A percentile compares a stretch with the other conserved stretches of the same genome.
Conservation (phyloP, 2,329 filamentous ascomycete species). For the Pleoardoris graminearum region DNA sequence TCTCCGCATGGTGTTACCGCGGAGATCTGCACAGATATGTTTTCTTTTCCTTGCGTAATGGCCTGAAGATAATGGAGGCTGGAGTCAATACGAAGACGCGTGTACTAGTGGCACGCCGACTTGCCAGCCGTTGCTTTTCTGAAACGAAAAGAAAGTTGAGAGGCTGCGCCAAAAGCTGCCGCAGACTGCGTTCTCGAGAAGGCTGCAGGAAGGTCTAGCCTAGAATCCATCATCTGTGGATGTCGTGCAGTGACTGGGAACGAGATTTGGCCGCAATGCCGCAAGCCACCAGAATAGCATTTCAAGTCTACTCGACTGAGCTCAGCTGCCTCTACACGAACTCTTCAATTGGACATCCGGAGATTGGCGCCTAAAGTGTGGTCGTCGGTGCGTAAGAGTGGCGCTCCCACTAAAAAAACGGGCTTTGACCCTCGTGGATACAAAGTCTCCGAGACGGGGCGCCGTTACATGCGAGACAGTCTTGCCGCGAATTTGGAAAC, state of each 20-base stretch:
- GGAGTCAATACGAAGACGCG: not conserved
- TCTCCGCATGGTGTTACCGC: conserved; percentile 11
- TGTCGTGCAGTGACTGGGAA: not conserved
- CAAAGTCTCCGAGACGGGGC: not conserved
- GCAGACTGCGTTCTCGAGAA: not conserved
- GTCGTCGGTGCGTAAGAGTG: not conserved
- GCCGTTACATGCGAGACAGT: conserved; percentile 3
- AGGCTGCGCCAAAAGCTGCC: conserved; percentile 2
- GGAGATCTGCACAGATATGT: conserved; percentile 2
- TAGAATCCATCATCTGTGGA: not conserved
- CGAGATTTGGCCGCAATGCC: not conserved
- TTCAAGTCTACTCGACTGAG: not conserved
- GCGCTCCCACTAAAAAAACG: not conserved
- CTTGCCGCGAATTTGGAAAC: conserved; percentile 4
- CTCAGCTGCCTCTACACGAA: not conserved
- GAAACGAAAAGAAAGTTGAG: conserved; percentile 4
- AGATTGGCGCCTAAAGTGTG: not conserved
- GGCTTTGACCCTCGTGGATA: conserved; percentile 4
- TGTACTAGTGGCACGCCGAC: not conserved
- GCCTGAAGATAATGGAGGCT: not conserved
- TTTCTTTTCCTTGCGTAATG: conserved; percentile 3
- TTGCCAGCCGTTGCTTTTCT: conserved; percentile 5
- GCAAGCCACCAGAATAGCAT: not conserved
- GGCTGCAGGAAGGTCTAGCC: not conserved
- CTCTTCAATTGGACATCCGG: not conserved